These are phyloP conservation scores for Phytophthora quininea DNA, from an alignment of 352 stramenopile genomes.

Conservation along the genomic window DNA sequence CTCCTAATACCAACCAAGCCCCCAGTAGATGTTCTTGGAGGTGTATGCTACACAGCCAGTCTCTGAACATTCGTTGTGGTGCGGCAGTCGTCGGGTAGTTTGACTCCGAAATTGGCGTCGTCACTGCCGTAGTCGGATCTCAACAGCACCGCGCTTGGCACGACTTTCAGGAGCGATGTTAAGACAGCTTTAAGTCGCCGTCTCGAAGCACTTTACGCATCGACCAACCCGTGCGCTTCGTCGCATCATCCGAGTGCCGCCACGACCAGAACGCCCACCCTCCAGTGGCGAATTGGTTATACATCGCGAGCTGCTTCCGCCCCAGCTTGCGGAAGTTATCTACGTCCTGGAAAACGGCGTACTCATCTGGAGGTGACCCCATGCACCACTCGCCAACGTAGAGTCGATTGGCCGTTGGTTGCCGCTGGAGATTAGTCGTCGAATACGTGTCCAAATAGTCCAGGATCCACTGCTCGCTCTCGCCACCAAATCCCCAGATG, in stretches of 20 bases:
- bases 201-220: conserved; percentile 29
- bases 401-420: conserved; percentile 10
- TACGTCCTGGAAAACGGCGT: conserved; percentile 29
- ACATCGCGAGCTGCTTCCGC: conserved; percentile 34
- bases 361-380: conserved; percentile 23
- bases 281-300: conserved; percentile 11
- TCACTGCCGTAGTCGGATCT: too few relatives aligned
- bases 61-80: too few relatives aligned
- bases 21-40: conserved; percentile 34
- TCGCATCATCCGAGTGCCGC: conserved; percentile 43
- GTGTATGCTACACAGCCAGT: conserved; percentile 30
- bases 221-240: conserved; percentile 39
- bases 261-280: conserved; percentile 61
- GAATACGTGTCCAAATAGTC: conserved; percentile 28
- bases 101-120: too few relatives aligned
- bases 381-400: conserved; percentile 64
- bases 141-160: too few relatives aligned
- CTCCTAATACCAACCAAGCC: not conserved
- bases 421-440: conserved; percentile 10
- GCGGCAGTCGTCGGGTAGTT: too few relatives aligned
- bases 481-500: conserved; percentile 40
- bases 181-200: conserved; percentile 13
- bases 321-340: conserved; percentile 32
- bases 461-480: conserved; percentile 25
- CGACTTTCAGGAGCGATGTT: not conserved